phyloP scores from a whole-genome alignment of 805 yeast species.

The Candida khao-thaluensis region DNA sequence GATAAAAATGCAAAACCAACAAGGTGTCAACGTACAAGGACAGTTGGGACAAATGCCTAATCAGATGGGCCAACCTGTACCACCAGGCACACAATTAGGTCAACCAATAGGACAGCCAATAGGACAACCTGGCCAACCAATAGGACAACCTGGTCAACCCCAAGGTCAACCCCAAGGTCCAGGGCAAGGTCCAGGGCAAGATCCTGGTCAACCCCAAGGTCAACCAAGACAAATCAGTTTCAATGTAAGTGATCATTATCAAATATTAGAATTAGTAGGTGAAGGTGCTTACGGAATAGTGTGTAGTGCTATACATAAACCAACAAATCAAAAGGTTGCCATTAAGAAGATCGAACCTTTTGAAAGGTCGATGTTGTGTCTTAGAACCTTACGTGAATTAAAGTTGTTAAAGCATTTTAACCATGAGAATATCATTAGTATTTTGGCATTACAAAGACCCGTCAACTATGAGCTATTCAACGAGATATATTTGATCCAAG shows the following conservation, averaged over 20 bases:
- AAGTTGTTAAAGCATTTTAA: conserved; percentile 85
- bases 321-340: conserved; percentile 87
- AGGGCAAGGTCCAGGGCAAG: conserved; percentile 5
- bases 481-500: conserved; percentile 88
- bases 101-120: background rate
- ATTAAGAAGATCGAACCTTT: conserved; percentile 93
- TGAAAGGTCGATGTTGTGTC: conserved; percentile 82
- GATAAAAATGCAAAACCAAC: background rate
- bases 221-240: conserved; percentile 47
- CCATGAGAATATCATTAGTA: conserved; percentile 89
- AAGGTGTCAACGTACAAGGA: too few relatives aligned
- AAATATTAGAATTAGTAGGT: conserved; percentile 81
- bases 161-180: too few relatives aligned
- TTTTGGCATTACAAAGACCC: conserved; percentile 88
- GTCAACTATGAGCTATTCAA: conserved; percentile 68
- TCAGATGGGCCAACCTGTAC: too few relatives aligned
- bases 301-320: conserved; percentile 83
- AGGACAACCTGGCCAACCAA: background rate
- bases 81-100: too few relatives aligned
- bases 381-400: conserved; percentile 85
- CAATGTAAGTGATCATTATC: conserved; percentile 85
- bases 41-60: too few relatives aligned
- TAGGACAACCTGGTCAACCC: conserved; percentile 2
- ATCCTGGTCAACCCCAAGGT: conserved; percentile 3
- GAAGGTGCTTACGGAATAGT: conserved; percentile 98